Evolutionary conservation across 192 early-diverging fungal genomes (phyloP).

Genomic region (Jimgerdemannia lactiflua): DNA sequence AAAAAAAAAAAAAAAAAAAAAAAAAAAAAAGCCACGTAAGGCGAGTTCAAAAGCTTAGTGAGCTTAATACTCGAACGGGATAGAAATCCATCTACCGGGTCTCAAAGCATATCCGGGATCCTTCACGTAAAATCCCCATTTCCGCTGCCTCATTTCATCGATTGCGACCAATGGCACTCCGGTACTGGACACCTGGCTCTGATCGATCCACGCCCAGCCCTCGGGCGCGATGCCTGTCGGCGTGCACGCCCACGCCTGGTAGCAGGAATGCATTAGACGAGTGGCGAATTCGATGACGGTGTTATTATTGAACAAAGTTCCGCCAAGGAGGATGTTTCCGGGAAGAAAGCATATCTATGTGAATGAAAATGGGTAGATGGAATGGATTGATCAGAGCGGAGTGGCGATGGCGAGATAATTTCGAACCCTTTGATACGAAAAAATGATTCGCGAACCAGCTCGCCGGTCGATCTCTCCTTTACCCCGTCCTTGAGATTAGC

Average conservation of each 20-base stretch:
- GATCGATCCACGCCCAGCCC: slow-evolving; percentile 27
- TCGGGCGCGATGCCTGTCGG: slow-evolving; percentile 52
- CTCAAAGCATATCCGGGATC: slow-evolving; percentile 37
- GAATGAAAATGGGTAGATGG: too few relatives aligned
- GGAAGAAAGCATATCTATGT: slow-evolving; percentile 50
- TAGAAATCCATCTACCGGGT: slow-evolving; percentile 35
- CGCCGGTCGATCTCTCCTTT: too few relatives aligned
- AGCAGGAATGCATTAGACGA: slow-evolving; percentile 43
- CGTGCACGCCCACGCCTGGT: slow-evolving; percentile 36
- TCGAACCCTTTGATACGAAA: too few relatives aligned
- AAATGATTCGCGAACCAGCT: too few relatives aligned
- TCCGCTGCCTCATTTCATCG: too few relatives aligned
- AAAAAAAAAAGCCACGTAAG: neutral
- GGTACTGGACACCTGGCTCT: too few relatives aligned
- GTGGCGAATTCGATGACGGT: slow-evolving; percentile 30
- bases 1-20: neutral
- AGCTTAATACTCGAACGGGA: neutral
- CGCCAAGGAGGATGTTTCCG: slow-evolving; percentile 49
- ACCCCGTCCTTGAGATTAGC: neutral
- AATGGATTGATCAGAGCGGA: too few relatives aligned
- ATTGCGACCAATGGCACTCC: too few relatives aligned
- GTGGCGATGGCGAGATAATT: too few relatives aligned
- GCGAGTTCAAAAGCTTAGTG: neutral
- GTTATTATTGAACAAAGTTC: slow-evolving; percentile 35
- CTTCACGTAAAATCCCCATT: slow-evolving; percentile 4